Percentiles rank a stretch among this genome's conserved stretches.
phyloP scores from a whole-genome alignment of 495 filamentous ascomycete genomes.

The Penicillium cataractarum region DNA sequence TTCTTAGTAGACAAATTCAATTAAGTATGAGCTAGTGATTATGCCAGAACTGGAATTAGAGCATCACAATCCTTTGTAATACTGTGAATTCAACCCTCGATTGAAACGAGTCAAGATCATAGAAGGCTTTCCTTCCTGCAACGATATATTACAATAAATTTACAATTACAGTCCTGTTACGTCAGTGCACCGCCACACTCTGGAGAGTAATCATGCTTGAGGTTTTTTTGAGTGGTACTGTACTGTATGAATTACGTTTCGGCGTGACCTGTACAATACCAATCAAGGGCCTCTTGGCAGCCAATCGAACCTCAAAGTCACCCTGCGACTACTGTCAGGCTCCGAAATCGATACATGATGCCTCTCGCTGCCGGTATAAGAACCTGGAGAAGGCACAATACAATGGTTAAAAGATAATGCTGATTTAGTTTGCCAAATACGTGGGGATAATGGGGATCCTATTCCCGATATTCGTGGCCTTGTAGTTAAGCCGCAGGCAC shows the following conservation, averaged over 20 bases:
- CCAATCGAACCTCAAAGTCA: background rate
- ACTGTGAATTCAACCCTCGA: no score
- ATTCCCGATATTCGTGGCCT: background rate
- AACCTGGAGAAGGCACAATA: background rate
- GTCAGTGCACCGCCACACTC: slow-evolving; percentile 1
- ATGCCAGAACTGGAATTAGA: no score
- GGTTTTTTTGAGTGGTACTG: slow-evolving; percentile 2
- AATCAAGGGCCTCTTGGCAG: no score
- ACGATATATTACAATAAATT: slow-evolving; percentile 5
- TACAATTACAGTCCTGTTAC: background rate
- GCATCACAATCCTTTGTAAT: no score
- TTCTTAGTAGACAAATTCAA: no score
- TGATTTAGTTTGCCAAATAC: background rate
- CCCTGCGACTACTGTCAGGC: background rate
- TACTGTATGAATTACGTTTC: background rate
- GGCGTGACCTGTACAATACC: slow-evolving; percentile 5
- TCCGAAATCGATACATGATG: background rate
- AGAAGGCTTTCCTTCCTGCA: background rate
- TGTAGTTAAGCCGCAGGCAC: background rate
- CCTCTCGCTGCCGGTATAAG: background rate
- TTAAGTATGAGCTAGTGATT: no score
- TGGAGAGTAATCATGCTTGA: background rate
- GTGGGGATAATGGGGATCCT: background rate
- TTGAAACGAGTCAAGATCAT: background rate
- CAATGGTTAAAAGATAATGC: background rate